Percentiles rank a stretch among this genome's conserved stretches.
phyloP scores from a whole-genome alignment of 164 flowering plant species.

The Hamamelis virginiana region DNA sequence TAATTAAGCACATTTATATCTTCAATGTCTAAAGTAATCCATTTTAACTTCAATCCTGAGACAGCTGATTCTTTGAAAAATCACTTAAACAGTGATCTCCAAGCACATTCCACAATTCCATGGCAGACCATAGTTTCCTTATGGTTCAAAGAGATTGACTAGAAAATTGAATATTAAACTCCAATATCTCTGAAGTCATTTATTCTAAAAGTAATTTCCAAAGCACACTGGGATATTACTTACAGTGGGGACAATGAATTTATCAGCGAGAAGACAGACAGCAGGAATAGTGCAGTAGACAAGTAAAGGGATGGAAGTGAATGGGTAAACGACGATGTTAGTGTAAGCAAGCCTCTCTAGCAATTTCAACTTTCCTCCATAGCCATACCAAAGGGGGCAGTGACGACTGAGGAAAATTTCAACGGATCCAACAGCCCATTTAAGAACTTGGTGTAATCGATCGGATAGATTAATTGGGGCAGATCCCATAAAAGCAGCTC shows the following conservation, averaged over 20 bases:
- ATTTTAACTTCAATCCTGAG: too few relatives aligned
- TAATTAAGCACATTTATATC: too few relatives aligned
- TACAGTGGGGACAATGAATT: conserved; percentile 71
- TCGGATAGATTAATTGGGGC: conserved; percentile 31
- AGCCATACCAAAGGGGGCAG: conserved; percentile 68
- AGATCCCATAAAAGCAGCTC: conserved; percentile 65
- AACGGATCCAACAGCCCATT: conserved; percentile 74
- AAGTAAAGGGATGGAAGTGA: conserved; percentile 67
- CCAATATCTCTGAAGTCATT: too few relatives aligned
- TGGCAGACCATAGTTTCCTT: too few relatives aligned
- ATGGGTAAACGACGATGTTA: conserved; percentile 68
- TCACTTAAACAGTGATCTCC: too few relatives aligned
- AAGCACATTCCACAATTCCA: too few relatives aligned
- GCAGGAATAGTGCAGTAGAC: conserved; percentile 70
- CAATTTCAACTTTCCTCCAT: conserved; percentile 46
- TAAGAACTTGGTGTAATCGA: conserved; percentile 61
- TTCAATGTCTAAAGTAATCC: too few relatives aligned
- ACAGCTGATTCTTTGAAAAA: too few relatives aligned
- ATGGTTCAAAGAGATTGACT: too few relatives aligned
- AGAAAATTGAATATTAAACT: too few relatives aligned
- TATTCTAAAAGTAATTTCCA: too few relatives aligned
- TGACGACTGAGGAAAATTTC: conserved; percentile 67
- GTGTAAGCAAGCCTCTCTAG: conserved; percentile 37
- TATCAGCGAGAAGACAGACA: conserved; percentile 67
- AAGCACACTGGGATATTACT: conserved; percentile 14